Evolutionary conservation across 2,329 filamentous ascomycete species (phyloP), one percentile per base, ranked within the genome.

Genomic region (Sclerotinia subarctica): DNA sequence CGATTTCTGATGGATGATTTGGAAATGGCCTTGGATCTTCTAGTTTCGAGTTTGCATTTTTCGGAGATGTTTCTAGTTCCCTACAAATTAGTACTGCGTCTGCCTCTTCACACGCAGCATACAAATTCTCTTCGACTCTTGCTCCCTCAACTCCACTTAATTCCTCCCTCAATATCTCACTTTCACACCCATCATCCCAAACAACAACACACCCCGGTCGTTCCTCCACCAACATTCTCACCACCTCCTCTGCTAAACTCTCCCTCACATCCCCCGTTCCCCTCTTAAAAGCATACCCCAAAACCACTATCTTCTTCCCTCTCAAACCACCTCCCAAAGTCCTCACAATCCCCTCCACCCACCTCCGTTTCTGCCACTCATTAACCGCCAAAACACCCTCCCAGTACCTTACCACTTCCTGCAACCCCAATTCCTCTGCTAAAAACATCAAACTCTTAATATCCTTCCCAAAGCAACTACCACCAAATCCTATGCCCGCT

Each of bases 381-480:
- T 94, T 94, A 82, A 94, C 90, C 73, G 84, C 85, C 70, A 93
- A 84, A 3, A 94, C 90, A 68, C 87, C 84, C 69, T 83, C 83
- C 91, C 91, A 94, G 80, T 93, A 94, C 71, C 87, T 84, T 46
- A 87, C 89, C 0, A 94, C 90, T 73, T 93, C 89, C 5, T 85
- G 83, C 15, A 93, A 81, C 64, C 88, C 85, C 66, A 93, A 82
- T 3, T 85, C 86, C 73, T 92, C 88, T 21, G 91, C 88, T 42
- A 94, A 82, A 78, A 94, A 93, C 24, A 89, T 85, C 49, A 94
- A 80, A 77, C 86, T 90, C 60, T 91, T 82, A 53, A 93, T 86
- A 75, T 94, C 91, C 79, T 94, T 94, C 78, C 90, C 88, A 82
- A 94, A 93, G 79, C 91, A 94, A 70, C 87, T 90, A 26, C 91